Conservation (phyloP, 768 basidiomycete species). For the Phanerodontia chrysosporium region DNA sequence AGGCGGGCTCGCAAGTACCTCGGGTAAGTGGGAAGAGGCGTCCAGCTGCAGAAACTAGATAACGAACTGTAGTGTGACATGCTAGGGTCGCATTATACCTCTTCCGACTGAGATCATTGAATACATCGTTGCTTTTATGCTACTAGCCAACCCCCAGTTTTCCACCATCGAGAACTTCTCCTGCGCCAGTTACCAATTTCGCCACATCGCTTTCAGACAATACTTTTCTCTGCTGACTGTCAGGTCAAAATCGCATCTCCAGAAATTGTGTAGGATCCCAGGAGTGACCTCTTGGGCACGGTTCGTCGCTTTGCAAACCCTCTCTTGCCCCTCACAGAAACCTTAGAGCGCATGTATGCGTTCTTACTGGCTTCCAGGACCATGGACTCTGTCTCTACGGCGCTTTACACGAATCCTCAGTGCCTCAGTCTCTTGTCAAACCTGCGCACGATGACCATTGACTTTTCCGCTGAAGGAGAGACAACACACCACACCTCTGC, state of each 20-base stretch:
- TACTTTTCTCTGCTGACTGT: conserved; percentile 21
- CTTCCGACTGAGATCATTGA: conserved; percentile 23
- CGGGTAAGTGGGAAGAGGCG: too few relatives aligned
- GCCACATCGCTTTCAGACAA: conserved; percentile 25
- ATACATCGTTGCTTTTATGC: conserved; percentile 17
- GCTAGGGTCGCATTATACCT: background rate
- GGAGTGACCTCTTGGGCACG: conserved; percentile 24
- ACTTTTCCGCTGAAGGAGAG: conserved; percentile 22
- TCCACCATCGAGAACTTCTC: conserved; percentile 23
- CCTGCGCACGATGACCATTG: conserved; percentile 14
- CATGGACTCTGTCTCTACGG: conserved; percentile 14
- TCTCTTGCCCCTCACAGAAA: background rate
- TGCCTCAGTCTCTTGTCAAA: conserved; percentile 7
- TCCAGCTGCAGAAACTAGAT: too few relatives aligned
- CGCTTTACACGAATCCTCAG: conserved; percentile 2
- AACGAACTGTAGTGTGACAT: too few relatives aligned
- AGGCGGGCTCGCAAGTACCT: too few relatives aligned
- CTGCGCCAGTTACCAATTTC: conserved; percentile 23
- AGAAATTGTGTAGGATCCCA: conserved; percentile 14
- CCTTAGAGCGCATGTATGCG: conserved; percentile 15
- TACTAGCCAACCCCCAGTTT: conserved; percentile 18
- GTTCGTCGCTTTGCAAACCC: conserved; percentile 15
- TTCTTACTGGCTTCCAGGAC: conserved; percentile 15
- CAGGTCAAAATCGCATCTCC: conserved; percentile 15
- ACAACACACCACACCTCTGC: conserved; percentile 19